Evolutionary conservation across 495 filamentous ascomycete genomes (phyloP).

Genomic region (Penicillium simplicissimum): DNA sequence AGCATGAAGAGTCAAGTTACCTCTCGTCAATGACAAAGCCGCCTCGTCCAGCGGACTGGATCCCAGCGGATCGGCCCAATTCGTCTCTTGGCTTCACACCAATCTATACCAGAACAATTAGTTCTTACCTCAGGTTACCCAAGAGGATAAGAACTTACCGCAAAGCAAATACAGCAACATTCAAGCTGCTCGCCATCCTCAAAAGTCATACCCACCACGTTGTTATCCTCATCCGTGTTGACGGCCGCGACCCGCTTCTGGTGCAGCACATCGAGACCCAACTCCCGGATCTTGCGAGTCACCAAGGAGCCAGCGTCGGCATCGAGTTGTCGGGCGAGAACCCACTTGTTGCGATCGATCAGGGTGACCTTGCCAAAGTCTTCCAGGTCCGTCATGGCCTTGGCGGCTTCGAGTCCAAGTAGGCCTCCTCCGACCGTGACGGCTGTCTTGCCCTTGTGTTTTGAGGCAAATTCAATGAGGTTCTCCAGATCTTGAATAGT

Average conservation of each 20-base stretch:
- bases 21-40: slow-evolving; percentile 74
- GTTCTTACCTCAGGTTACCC: not conserved
- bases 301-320: slow-evolving; percentile 82
- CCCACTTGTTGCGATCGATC: slow-evolving; percentile 89
- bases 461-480: slow-evolving; percentile 71
- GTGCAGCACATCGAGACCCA: slow-evolving; percentile 87
- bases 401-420: slow-evolving; percentile 89
- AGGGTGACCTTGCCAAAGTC: slow-evolving; percentile 77
- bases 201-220: slow-evolving; percentile 74
- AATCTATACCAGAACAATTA: slow-evolving; percentile 46
- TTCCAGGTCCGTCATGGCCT: slow-evolving; percentile 89
- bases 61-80: slow-evolving; percentile 67
- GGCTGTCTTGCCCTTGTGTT: slow-evolving; percentile 67
- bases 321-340: slow-evolving; percentile 84
- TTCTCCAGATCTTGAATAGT: slow-evolving; percentile 83
- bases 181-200: slow-evolving; percentile 83
- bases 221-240: slow-evolving; percentile 63
- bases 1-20: slow-evolving; percentile 19
- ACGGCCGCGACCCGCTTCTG: slow-evolving; percentile 75
- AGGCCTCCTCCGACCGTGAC: slow-evolving; percentile 90
- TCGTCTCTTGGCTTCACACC: slow-evolving; percentile 86
- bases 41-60: slow-evolving; percentile 72
- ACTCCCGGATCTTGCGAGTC: slow-evolving; percentile 72
- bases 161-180: slow-evolving; percentile 87
- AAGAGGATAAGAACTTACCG: slow-evolving; percentile 48